Evolutionary conservation across 306 rosid species (phyloP).

Genomic region (Fagus crenata): DNA sequence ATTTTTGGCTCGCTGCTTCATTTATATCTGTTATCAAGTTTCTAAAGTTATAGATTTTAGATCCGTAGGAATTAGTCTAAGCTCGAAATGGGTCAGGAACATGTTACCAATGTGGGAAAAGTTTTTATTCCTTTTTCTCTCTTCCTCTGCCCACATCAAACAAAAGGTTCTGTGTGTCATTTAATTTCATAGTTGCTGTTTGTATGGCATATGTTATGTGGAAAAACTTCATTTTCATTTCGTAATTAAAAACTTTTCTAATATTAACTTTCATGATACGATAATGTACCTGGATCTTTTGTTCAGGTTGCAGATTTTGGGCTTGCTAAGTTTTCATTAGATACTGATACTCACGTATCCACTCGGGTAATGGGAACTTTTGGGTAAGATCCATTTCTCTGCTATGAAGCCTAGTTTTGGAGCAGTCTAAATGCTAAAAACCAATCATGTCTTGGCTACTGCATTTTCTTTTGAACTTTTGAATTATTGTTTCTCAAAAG

Average conservation of each 20-base stretch:
- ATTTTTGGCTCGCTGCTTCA: background rate
- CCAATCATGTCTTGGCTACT: slow-evolving; percentile 5
- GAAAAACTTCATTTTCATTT: background rate
- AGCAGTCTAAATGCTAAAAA: background rate
- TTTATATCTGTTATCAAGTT: background rate
- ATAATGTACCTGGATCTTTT: slow-evolving; percentile 1
- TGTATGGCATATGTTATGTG: background rate
- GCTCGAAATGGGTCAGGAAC: background rate
- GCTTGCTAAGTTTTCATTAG: slow-evolving; percentile 53
- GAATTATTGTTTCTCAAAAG: background rate
- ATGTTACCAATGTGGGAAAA: background rate
- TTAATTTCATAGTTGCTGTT: too few relatives aligned
- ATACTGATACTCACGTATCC: slow-evolving; percentile 62
- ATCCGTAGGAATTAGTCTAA: background rate
- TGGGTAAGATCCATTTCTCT: slow-evolving; percentile 45
- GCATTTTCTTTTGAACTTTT: background rate
- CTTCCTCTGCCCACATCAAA: background rate
- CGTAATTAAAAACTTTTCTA: background rate
- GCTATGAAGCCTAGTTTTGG: slow-evolving; percentile 2
- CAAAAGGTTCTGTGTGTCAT: too few relatives aligned
- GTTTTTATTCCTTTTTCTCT: background rate
- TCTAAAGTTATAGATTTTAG: background rate
- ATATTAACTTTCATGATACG: background rate
- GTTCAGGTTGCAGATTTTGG: slow-evolving; percentile 72
- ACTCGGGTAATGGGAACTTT: slow-evolving; percentile 75